Evolutionary conservation across 2,329 filamentous ascomycete genomes (phyloP).

Genomic region (Ophiosphaerella herpotricha): DNA sequence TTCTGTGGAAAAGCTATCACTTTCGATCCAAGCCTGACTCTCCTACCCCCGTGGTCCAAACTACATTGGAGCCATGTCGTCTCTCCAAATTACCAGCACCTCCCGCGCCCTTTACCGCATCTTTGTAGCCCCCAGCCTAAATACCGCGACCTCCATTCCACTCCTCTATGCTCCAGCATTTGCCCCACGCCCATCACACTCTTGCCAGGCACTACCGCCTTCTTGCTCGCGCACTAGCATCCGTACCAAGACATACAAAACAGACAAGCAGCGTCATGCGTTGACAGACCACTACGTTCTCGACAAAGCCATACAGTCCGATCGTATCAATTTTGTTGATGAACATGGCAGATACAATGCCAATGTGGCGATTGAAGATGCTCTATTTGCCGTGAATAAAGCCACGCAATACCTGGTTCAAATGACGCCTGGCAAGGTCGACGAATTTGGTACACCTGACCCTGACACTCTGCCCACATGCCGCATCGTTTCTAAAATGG

Average conservation of each 20-base stretch:
- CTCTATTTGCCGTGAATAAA: constrained; percentile 55
- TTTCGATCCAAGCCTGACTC: constrained; percentile 2
- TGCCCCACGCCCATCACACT: constrained; percentile 10
- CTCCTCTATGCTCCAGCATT: constrained; percentile 25
- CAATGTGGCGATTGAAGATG: constrained; percentile 34
- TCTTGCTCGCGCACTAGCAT: constrained; percentile 17
- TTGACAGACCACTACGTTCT: constrained; percentile 48
- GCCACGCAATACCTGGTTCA: constrained; percentile 58
- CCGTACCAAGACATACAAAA: constrained; percentile 27
- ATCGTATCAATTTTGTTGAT: constrained; percentile 52
- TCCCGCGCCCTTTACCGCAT: constrained; percentile 51
- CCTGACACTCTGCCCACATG: constrained; percentile 64
- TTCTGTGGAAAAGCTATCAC: no score
- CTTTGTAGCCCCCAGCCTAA: constrained; percentile 47
- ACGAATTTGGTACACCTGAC: constrained; percentile 40
- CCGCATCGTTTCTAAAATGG: constrained; percentile 67
- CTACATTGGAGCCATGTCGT: constrained; percentile 26
- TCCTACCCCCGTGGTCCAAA: neutral
- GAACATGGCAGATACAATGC: constrained; percentile 42
- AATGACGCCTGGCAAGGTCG: constrained; percentile 43
- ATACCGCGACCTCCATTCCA: constrained; percentile 19
- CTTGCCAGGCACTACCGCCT: constrained; percentile 2
- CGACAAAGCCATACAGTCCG: constrained; percentile 56
- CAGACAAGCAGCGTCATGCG: constrained; percentile 41
- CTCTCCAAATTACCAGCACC: constrained; percentile 38